These are phyloP conservation scores for Tilletiopsis washingtonensis DNA, from an alignment of 1,284 basidiomycete genomes.

Conservation along the genomic window DNA sequence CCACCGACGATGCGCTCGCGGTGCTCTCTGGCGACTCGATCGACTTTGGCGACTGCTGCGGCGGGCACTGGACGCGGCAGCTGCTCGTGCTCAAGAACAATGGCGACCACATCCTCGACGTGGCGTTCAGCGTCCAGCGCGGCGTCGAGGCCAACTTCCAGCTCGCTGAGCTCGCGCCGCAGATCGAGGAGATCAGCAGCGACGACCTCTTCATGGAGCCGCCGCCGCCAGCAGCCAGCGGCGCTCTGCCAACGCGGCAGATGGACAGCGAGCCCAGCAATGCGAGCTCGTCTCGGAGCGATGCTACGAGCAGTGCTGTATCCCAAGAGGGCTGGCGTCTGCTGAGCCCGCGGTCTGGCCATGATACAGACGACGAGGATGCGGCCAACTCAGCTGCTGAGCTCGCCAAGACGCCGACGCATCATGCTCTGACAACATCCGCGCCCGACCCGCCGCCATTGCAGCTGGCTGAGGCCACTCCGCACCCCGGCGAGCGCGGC, in stretches of 20 bases:
- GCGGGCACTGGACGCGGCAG: slow-evolving; percentile 52
- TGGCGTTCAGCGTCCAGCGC: slow-evolving; percentile 49
- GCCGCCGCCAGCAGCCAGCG: no score
- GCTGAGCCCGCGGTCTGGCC: no score
- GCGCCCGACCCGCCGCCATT: slow-evolving; percentile 22
- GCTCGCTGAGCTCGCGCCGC: slow-evolving; percentile 47
- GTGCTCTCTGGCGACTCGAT: slow-evolving; percentile 50
- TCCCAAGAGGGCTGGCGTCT: no score
- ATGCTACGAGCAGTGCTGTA: no score
- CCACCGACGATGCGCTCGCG: slow-evolving; percentile 48
- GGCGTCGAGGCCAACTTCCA: slow-evolving; percentile 51
- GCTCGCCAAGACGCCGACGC: slow-evolving; percentile 29
- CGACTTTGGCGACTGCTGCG: slow-evolving; percentile 52
- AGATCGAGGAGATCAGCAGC: slow-evolving; percentile 12
- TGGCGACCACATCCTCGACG: slow-evolving; percentile 50
- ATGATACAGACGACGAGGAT: no score
- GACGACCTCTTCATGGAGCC: background rate
- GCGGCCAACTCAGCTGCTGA: no score
- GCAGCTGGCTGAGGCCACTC: slow-evolving; percentile 14
- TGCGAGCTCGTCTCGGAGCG: no score
- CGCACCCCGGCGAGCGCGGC: no score
- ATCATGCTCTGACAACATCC: slow-evolving; percentile 16
- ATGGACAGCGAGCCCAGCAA: no score
- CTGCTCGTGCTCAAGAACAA: slow-evolving; percentile 51
- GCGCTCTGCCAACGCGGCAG: no score